Base-by-base conservation (phyloP, 2,329 filamentous ascomycete genomes). In the Ceratocystis ficicola region DNA sequence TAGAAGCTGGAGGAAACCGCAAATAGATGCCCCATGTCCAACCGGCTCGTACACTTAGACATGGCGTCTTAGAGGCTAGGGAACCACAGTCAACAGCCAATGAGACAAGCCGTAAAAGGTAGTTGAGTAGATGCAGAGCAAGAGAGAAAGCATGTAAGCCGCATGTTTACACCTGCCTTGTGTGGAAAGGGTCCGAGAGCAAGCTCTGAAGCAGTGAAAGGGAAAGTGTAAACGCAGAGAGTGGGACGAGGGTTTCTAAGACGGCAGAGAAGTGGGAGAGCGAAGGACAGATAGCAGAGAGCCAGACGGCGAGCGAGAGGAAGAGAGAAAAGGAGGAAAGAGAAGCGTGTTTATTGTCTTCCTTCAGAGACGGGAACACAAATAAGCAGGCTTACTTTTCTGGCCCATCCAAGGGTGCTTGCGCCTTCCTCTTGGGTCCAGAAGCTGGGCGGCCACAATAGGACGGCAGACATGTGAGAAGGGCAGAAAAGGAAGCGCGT, bases 221-320 rank as follows among this genome's bases (percentile, higher is more conserved):
- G 63, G 63, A 65, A 65, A 41, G 50, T 60, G 63, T 30, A 65
- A 65, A 65, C 63, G 63, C 63, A 46, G 15, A 1, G 12, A 50
- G 61, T 63, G 61, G 44, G 50, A 12, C 10, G 32, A 7, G 32
- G 32, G 32, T 8, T 7, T n/a, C 61, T 17, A 20, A 30, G 22
- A 30, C 17, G 52, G 25, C 10, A 17, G 12, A 30, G 17, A 57
- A 57, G 52, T 28, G 28, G 52, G 22, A 30, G 46, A 50, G n/a
- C n/a, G 17, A 6, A 3, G 17, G 46, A 52, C 3, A 25, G 48
- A 12, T 12, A 25, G 25, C 6, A 22, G 48, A 52, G 48, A 52
- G 32, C 32, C 32, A 36, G 32, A 3, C 2, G 32, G 32, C 10
- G 32, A 36, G 32, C 7, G 8, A 10, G 30, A 32, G 30, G n/a